phyloP scores from a whole-genome alignment of 1,139 yeast species.

The Lodderomyces margitis region DNA sequence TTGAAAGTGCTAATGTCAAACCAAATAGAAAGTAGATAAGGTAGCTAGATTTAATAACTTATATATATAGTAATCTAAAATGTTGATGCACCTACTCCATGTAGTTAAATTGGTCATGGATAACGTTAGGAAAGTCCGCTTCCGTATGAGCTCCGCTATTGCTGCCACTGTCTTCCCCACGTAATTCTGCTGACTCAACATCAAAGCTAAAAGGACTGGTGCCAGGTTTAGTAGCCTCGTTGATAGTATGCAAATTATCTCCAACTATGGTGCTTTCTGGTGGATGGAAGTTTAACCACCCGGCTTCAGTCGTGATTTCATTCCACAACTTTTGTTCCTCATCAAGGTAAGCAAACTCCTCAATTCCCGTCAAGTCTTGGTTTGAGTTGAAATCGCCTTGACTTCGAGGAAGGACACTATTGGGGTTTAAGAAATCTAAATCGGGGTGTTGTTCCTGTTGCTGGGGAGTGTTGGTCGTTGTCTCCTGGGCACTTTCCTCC shows the following conservation, averaged over 20 bases:
- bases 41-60: too few species aligned
- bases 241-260: background rate
- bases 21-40: conserved; percentile 23
- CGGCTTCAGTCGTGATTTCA: conserved; percentile 72
- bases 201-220: background rate
- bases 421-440: conserved; percentile 23
- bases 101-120: background rate
- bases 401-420: conserved; percentile 8
- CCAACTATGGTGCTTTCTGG: conserved; percentile 1
- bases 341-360: conserved; percentile 42
- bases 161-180: background rate
- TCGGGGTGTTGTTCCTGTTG: conserved; percentile 15
- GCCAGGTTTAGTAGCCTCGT: background rate
- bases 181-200: background rate
- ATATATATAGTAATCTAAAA: too few species aligned
- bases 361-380: conserved; percentile 42
- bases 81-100: background rate
- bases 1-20: conserved; percentile 34
- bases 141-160: background rate
- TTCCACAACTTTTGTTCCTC: conserved; percentile 71
- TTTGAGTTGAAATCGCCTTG: conserved; percentile 29
- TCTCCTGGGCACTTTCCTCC: conserved; percentile 1
- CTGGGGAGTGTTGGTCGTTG: conserved; percentile 9
- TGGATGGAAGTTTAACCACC: conserved; percentile 48
- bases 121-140: background rate